A percentile compares a stretch with the other conserved stretches of the same genome.
Conservation (phyloP, 208 protist species). For the Wallacemonas rigidus region DNA sequence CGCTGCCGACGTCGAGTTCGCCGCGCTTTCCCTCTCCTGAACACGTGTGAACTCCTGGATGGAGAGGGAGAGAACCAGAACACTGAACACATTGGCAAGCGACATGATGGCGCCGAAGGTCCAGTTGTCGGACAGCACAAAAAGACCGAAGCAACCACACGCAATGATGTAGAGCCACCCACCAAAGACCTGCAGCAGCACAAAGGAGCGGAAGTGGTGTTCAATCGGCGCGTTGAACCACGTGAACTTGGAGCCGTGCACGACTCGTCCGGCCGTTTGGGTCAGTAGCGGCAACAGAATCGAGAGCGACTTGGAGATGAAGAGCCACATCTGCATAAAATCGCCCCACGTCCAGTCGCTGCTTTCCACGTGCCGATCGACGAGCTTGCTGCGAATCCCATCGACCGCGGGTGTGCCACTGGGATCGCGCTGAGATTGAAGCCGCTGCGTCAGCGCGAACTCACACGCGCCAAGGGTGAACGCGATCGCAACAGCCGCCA, state of each 20-base stretch:
- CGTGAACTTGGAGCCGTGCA: constrained; percentile 21
- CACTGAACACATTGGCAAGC: constrained; percentile 38
- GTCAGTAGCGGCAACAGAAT: constrained; percentile 41
- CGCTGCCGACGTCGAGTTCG: background rate
- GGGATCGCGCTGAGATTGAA: constrained; percentile 18
- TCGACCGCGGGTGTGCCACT: background rate
- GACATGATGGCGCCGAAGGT: constrained; percentile 27
- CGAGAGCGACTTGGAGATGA: constrained; percentile 40
- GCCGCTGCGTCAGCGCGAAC: constrained; percentile 6
- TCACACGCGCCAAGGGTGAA: constrained; percentile 21
- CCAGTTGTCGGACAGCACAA: constrained; percentile 34
- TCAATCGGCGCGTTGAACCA: constrained; percentile 18
- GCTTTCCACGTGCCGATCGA: constrained; percentile 25
- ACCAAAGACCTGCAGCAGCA: constrained; percentile 58
- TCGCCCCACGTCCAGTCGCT: constrained; percentile 32
- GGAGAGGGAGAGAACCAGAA: constrained; percentile 44
- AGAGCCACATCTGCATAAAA: constrained; percentile 33
- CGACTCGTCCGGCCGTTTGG: constrained; percentile 2
- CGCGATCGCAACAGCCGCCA: constrained; percentile 30
- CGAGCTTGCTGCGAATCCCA: background rate
- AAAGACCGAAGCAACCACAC: constrained; percentile 28
- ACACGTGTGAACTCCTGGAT: constrained; percentile 36
- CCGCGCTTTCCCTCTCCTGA: background rate
- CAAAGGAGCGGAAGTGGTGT: constrained; percentile 31
- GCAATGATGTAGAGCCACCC: constrained; percentile 54